Evolutionary conservation across 345 rosid genomes (phyloP), one percentile per base, ranked within the genome.

Genomic region (Eucalyptus pumila): DNA sequence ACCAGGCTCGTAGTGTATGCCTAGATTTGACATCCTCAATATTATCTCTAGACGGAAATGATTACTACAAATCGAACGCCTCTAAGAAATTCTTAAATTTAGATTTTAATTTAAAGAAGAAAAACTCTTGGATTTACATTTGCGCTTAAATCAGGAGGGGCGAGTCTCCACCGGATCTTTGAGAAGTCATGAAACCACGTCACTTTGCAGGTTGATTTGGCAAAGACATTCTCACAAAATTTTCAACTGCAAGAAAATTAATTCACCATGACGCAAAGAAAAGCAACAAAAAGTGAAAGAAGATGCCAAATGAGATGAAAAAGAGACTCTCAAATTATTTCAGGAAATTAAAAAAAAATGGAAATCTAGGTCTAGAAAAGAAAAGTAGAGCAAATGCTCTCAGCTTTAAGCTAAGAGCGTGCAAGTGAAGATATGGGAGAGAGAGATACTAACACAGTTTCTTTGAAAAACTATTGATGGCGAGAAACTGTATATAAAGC

Each of bases 91-190:
- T 56, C 30, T 9, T 56, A 56, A 26, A 56, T 56, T 11, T 56
- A 10, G 1, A 23, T 56, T 56, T 56, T 9, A 56, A 24, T 56
- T 26, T 0, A 56, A 11, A 24, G 30, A 19, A 49, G 24, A 21
- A 24, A 24, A 24, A 10, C 30, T 10, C 13, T 9, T 24, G 13
- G 3, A 56, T 56, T 56, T 56, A 4, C 0, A 56, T 56, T 1
- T 56, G 4, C 1, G 0, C 62, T 10, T 23, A 56, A 56, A 10
- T 56, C 0, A 5, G 6, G 30, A 10, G 62, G 24, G 30, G 13
- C 0, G 13, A 56, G 62, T 56, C 30, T 23, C 62, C 62, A 26
- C 30, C 1, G 30, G 24, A 56, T 56, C 30, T 56, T 10, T 1
- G 30, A 56, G 30, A 56, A 56, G 13, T 56, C 30, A 56, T 24